phyloP scores from a whole-genome alignment of 306 rosid genomes.

The Sicyos baderoa region DNA sequence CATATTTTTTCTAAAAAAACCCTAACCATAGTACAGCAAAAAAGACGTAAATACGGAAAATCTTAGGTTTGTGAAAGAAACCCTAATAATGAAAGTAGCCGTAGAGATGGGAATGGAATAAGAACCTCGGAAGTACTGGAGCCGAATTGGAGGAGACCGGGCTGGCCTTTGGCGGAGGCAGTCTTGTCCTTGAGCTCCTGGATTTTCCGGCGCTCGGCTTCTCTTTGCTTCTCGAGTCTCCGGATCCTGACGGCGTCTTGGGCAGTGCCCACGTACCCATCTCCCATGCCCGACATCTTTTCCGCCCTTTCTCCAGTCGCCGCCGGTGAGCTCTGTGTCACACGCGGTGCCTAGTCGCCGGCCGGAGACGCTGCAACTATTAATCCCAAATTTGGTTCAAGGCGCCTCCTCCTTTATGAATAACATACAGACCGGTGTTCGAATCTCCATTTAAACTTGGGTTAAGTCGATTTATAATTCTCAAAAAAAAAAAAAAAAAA shows the following conservation, averaged over 20 bases:
- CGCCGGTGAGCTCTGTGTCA: conserved; percentile 4
- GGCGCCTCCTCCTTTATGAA: too few species aligned
- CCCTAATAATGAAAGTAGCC: neutral
- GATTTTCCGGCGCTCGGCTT: conserved; percentile 94
- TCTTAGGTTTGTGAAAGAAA: neutral
- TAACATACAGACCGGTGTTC: too few species aligned
- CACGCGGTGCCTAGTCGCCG: neutral
- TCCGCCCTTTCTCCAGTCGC: neutral
- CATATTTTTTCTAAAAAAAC: neutral
- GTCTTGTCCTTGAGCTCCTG: conserved; percentile 91
- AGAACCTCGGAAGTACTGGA: conserved; percentile 83
- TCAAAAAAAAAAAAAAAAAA: too few species aligned
- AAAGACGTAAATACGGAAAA: neutral
- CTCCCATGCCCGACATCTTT: conserved; percentile 95
- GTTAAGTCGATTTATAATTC: too few species aligned
- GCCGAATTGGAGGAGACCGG: conserved; percentile 97
- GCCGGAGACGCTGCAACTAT: neutral
- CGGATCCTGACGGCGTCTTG: conserved; percentile 91
- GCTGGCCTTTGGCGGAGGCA: conserved; percentile 61
- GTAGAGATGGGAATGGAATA: neutral
- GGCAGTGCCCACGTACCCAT: conserved; percentile 97
- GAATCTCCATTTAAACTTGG: too few species aligned
- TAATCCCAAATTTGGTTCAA: neutral
- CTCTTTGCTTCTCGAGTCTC: conserved; percentile 91
- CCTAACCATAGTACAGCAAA: neutral